Percentiles rank a stretch among this genome's conserved stretches.
These are phyloP conservation scores for Candida ponderosae DNA, from an alignment of 805 yeast species.

Conservation along the genomic window DNA sequence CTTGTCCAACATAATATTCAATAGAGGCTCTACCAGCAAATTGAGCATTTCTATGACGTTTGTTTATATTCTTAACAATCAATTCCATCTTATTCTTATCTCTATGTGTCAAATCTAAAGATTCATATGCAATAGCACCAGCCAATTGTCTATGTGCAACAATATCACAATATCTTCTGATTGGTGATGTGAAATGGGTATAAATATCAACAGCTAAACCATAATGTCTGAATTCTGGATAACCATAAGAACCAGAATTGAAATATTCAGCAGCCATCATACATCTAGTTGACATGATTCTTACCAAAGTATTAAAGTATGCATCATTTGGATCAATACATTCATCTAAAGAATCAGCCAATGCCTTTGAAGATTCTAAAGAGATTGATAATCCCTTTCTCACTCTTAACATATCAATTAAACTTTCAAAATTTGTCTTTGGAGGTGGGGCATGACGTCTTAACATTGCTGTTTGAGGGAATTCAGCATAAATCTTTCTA, in stretches of 20 bases:
- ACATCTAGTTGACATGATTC: conserved; percentile 97
- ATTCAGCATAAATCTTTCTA: conserved; percentile 80
- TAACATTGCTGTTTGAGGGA: conserved; percentile 97
- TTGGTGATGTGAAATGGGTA: conserved; percentile 98
- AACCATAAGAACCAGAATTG: conserved; percentile 82
- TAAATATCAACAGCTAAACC: conserved; percentile 97
- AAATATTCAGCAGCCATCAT: conserved; percentile 99
- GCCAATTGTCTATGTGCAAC: conserved; percentile 97
- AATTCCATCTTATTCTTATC: conserved; percentile 87
- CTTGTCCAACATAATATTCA: conserved; percentile 97
- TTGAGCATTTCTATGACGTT: conserved; percentile 95
- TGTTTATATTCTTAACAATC: conserved; percentile 83
- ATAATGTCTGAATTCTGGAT: conserved; percentile 90
- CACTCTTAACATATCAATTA: conserved; percentile 82
- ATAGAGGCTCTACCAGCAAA: conserved; percentile 98
- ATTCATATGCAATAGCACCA: conserved; percentile 95
- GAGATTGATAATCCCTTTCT: conserved; percentile 72
- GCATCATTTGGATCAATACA: conserved; percentile 80
- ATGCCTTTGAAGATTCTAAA: conserved; percentile 77
- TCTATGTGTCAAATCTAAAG: conserved; percentile 70
- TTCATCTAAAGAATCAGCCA: conserved; percentile 89
- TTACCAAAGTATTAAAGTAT: conserved; percentile 84
- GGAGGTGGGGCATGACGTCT: conserved; percentile 99
- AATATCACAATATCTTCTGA: conserved; percentile 95
- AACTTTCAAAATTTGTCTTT: conserved; percentile 78